These are phyloP conservation scores for Bidens hawaiensis DNA, from an alignment of 140 eudicot species.

Conservation along the genomic window DNA sequence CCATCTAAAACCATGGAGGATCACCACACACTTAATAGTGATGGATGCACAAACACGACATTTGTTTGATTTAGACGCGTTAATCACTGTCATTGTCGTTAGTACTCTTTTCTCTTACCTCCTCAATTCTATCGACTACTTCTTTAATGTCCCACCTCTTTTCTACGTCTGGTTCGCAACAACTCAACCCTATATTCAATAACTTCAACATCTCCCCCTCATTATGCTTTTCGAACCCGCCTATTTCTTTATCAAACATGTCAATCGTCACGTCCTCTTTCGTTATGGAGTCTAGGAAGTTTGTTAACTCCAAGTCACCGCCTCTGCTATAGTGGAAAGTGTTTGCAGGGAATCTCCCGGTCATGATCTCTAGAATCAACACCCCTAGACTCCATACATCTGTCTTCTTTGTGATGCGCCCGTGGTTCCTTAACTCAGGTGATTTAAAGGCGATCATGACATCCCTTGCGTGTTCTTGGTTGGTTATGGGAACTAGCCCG, in stretches of 20 bases:
- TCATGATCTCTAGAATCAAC: conserved; percentile 57
- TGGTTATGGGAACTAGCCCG: conserved; percentile 58
- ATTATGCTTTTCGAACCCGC: conserved; percentile 14
- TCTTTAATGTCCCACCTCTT: conserved; percentile 70
- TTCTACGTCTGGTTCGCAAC: conserved; percentile 62
- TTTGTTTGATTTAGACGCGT: neutral
- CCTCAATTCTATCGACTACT: conserved; percentile 52
- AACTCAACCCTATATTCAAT: conserved; percentile 59
- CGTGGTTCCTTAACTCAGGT: conserved; percentile 60
- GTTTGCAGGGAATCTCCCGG: conserved; percentile 55
- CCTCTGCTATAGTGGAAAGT: conserved; percentile 55
- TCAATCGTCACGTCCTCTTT: conserved; percentile 28
- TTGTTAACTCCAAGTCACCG: conserved; percentile 38
- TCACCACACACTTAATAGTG: neutral
- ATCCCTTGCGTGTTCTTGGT: conserved; percentile 71
- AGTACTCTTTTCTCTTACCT: conserved; percentile 39
- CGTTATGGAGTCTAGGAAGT: conserved; percentile 42
- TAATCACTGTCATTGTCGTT: conserved; percentile 16
- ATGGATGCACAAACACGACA: neutral
- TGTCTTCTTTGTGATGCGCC: conserved; percentile 71
- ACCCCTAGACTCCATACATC: conserved; percentile 78
- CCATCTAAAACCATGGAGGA: conserved; percentile 2
- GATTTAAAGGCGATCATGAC: conserved; percentile 75
- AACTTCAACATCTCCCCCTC: conserved; percentile 70
- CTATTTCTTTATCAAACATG: conserved; percentile 66